Base-by-base conservation (phyloP, 1,139 yeast species). In the Saccharomycopsis phalli region DNA sequence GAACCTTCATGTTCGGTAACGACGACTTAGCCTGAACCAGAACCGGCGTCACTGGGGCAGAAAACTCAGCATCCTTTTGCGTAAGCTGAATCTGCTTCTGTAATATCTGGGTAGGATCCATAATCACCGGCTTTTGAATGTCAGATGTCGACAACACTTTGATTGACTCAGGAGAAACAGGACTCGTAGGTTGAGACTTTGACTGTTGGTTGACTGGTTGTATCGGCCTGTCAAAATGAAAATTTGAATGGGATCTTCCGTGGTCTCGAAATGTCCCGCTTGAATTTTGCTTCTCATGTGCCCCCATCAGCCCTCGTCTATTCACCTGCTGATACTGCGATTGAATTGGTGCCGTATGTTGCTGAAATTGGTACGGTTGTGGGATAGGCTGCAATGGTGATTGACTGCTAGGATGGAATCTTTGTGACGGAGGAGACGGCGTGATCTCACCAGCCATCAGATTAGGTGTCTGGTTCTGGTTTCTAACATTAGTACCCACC, bases 161-260 rank as follows among this genome's bases (percentile, higher is more conserved):
- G 27, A 6, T 13, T 5, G 26, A 13, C 17, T 26, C 30, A 17
- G n/a, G 11, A 5, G 39, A n/a, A 6, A 21, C 14, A 8, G 45
- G 45, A 38, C 45, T 41, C 4, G 41, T 11, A 10, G 45, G 45
- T 21, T 35, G 42, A 6, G 42, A 34, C 32, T 18, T 11, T 10
- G 39, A 35, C 5, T 4, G 6, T 4, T 36, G n/a, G 3, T 4
- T 6, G 6, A 11, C 10, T 4, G 17, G 30, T 19, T 37, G 34
- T 10, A 10, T 13, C 3, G 35, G 39, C 14, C 14, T 30, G 13
- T 21, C 20, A 10, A 6, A 18, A 19, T 28, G 27, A 10, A 36
- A 18, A 25, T 13, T 11, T n/a, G 10, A 11, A 7, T n/a, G 27
- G 5, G 31, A 11, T 22, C 18, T 20, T 16, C n/a, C 20, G 18